phyloP scores from a whole-genome alignment of 208 protist genomes.

The Leptomonas pyrrhocoris region DNA sequence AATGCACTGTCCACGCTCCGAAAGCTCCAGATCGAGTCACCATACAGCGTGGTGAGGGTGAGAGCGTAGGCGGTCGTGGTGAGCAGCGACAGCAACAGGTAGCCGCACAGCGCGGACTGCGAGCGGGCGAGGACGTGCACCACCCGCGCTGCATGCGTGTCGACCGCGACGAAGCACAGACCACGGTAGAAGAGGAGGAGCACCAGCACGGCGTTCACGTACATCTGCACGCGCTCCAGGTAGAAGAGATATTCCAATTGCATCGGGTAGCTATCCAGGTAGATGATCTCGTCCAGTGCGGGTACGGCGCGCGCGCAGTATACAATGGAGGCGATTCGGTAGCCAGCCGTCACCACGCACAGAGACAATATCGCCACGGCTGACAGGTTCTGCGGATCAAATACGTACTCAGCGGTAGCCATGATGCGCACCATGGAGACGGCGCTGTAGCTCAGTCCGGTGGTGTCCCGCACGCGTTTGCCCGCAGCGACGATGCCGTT shows the following conservation, averaged over 20 bases:
- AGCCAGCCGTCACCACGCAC: background rate
- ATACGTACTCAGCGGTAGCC: slow-evolving; percentile 9
- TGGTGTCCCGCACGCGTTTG: background rate
- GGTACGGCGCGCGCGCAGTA: slow-evolving; percentile 15
- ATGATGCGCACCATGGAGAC: background rate
- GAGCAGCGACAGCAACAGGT: slow-evolving; percentile 40
- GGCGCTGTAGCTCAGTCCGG: slow-evolving; percentile 5
- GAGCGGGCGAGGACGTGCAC: slow-evolving; percentile 18
- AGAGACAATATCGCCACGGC: slow-evolving; percentile 10
- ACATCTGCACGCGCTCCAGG: slow-evolving; percentile 20
- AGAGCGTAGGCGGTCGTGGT: slow-evolving; percentile 41
- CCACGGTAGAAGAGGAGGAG: slow-evolving; percentile 24
- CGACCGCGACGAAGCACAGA: slow-evolving; percentile 23
- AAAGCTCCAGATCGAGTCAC: slow-evolving; percentile 40
- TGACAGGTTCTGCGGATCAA: background rate
- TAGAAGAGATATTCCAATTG: slow-evolving; percentile 24
- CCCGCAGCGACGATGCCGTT: background rate
- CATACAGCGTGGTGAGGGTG: slow-evolving; percentile 35
- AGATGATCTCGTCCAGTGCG: slow-evolving; percentile 14
- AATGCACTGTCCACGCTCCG: slow-evolving; percentile 38
- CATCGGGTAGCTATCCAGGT: slow-evolving; percentile 1
- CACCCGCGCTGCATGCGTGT: slow-evolving; percentile 20
- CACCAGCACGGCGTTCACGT: slow-evolving; percentile 18
- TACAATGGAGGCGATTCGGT: slow-evolving; percentile 12
- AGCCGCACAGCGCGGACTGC: slow-evolving; percentile 25